Percentiles rank a stretch among this genome's conserved stretches.
phyloP scores from a whole-genome alignment of 306 rosid genomes.

The Rosa rugosa region DNA sequence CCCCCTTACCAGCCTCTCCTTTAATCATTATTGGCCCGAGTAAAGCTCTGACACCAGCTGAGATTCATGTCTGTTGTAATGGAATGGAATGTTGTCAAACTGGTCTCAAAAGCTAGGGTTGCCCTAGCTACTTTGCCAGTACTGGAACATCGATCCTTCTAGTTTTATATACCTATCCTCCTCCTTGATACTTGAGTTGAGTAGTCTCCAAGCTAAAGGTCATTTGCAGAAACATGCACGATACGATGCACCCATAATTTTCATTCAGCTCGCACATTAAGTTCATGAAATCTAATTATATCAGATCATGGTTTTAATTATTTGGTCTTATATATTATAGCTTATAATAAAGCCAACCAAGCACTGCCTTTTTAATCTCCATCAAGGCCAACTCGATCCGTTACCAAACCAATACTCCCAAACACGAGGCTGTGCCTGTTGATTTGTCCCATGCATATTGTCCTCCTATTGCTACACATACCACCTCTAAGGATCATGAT shows the following conservation, averaged over 20 bases:
- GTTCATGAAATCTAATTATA: background rate
- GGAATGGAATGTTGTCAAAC: conserved; percentile 25
- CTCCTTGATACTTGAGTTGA: conserved; percentile 14
- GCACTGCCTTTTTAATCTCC: conserved; percentile 6
- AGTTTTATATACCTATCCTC: background rate
- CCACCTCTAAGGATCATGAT: background rate
- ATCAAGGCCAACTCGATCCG: background rate
- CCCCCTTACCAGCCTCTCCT: background rate
- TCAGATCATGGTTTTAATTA: background rate
- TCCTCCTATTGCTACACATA: background rate
- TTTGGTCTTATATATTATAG: background rate
- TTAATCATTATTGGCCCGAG: conserved; percentile 29
- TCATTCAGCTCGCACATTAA: background rate
- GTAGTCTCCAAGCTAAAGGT: conserved; percentile 27
- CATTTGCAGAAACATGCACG: background rate
- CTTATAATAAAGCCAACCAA: conserved; percentile 1
- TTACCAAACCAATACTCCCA: conserved; percentile 1
- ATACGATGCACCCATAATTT: background rate
- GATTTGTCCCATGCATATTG: conserved; percentile 5
- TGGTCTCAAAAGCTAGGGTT: conserved; percentile 4
- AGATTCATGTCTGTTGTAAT: conserved; percentile 4
- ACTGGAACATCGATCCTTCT: background rate
- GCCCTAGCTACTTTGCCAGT: background rate
- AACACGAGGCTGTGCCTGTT: background rate
- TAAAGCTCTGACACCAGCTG: conserved; percentile 29